Evolutionary conservation across 768 basidiomycete species (phyloP).

Genomic region (Xerocomus spinulosus): DNA sequence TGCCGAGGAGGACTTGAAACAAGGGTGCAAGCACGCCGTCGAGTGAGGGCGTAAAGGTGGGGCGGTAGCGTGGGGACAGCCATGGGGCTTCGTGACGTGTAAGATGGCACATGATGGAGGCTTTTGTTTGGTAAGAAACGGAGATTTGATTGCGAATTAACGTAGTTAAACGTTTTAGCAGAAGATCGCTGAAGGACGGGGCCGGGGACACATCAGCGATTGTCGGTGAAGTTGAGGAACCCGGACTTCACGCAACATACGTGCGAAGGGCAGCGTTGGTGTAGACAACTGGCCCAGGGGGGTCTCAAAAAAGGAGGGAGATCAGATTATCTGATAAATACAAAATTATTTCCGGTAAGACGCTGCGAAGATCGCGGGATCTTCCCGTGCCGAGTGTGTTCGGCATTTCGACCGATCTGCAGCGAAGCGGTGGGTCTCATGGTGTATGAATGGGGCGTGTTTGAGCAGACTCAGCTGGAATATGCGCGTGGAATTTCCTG

Average conservation of each 20-base stretch:
- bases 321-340: slow-evolving; percentile 13
- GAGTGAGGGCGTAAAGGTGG: slow-evolving; percentile 3
- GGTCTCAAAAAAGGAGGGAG: too few species aligned
- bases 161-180: slow-evolving; percentile 31
- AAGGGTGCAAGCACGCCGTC: slow-evolving; percentile 3
- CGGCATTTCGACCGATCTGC: slow-evolving; percentile 20
- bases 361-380: slow-evolving; percentile 26
- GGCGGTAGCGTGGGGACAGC: slow-evolving; percentile 1
- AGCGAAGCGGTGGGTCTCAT: slow-evolving; percentile 18
- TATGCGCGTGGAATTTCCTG: not conserved
- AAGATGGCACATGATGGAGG: not conserved
- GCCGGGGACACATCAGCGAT: slow-evolving; percentile 1
- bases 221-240: not conserved
- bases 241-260: slow-evolving; percentile 1
- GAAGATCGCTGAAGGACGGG: slow-evolving; percentile 18
- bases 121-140: slow-evolving; percentile 17
- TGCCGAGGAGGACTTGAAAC: slow-evolving; percentile 26
- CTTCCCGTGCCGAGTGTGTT: slow-evolving; percentile 9
- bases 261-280: not conserved
- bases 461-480: not conserved
- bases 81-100: slow-evolving; percentile 20
- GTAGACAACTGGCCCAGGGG: not conserved
- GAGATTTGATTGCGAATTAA: slow-evolving; percentile 29
- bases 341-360: slow-evolving; percentile 12
- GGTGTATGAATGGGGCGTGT: slow-evolving; percentile 2